Evolutionary conservation across 2,329 filamentous ascomycete genomes (phyloP).

Genomic region (Dothideomycetidae sp.): DNA sequence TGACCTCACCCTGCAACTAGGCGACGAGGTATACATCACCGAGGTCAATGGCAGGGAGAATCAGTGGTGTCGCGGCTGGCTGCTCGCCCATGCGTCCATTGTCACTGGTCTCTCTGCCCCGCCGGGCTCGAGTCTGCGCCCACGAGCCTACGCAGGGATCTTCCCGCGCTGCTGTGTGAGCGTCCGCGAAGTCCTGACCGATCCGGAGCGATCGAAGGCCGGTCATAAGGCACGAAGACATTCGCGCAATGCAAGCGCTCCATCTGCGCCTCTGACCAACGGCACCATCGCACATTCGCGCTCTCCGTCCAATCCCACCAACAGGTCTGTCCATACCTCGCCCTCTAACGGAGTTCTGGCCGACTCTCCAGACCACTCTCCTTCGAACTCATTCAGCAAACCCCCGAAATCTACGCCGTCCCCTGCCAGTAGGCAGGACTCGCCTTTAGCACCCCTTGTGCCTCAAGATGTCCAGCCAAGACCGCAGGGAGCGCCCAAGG

Average conservation of each 20-base stretch:
- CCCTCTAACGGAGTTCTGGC: background rate
- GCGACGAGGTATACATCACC: constrained; percentile 97
- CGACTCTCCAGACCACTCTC: background rate
- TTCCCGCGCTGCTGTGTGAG: constrained; percentile 93
- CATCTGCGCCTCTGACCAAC: constrained; percentile 3
- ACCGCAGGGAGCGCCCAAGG: constrained; percentile 57
- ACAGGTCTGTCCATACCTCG: background rate
- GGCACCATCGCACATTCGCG: background rate
- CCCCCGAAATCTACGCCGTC: constrained; percentile 1
- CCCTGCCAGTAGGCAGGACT: constrained; percentile 7
- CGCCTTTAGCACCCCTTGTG: constrained; percentile 4
- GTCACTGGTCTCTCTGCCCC: constrained; percentile 80
- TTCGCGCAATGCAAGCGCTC: constrained; percentile 3
- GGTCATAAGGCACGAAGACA: constrained; percentile 1
- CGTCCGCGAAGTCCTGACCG: constrained; percentile 79
- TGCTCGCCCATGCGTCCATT: constrained; percentile 85
- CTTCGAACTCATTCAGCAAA: background rate
- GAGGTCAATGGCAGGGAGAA: constrained; percentile 77
- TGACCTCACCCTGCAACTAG: constrained; percentile 91
- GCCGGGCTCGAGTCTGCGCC: constrained; percentile 86
- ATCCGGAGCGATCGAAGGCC: constrained; percentile 24
- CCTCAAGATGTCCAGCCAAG: constrained; percentile 27
- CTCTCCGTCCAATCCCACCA: background rate
- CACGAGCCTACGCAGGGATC: constrained; percentile 94
- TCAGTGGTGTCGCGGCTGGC: constrained; percentile 88